A percentile compares a stretch with the other conserved stretches of the same genome.
phyloP scores from a whole-genome alignment of 1,284 basidiomycete species.

The Tilletiopsis washingtonensis region DNA sequence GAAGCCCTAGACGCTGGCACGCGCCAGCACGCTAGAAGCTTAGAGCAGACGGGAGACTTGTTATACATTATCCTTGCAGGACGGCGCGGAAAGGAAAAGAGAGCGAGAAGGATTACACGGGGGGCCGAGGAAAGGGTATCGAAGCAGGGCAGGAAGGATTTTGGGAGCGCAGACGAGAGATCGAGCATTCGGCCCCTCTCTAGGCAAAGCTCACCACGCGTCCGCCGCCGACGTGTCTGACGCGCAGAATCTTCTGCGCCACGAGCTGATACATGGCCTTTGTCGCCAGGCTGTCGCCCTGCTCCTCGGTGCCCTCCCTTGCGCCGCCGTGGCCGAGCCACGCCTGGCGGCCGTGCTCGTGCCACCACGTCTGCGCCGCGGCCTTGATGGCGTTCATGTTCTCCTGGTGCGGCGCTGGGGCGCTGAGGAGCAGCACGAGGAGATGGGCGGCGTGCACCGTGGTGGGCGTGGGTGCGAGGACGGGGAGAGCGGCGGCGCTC shows the following conservation, averaged over 20 bases:
- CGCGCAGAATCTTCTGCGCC: slow-evolving; percentile 33
- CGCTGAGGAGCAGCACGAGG: slow-evolving; percentile 1
- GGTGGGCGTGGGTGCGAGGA: slow-evolving; percentile 3
- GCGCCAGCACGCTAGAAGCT: no score
- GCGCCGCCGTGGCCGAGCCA: not conserved
- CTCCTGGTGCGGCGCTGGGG: slow-evolving; percentile 3
- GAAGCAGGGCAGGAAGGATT: no score
- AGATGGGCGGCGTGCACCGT: slow-evolving; percentile 1
- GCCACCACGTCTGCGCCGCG: not conserved
- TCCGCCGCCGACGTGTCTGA: not conserved
- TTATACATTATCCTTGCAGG: no score
- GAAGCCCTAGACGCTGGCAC: no score
- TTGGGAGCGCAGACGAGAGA: no score
- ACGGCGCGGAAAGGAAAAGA: no score
- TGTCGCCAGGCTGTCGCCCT: slow-evolving; percentile 24
- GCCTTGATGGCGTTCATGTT: slow-evolving; percentile 10
- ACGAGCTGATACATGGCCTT: slow-evolving; percentile 41
- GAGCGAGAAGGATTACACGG: no score
- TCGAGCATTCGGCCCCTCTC: no score
- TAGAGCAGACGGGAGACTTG: no score
- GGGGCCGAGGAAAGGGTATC: no score
- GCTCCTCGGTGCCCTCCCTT: not conserved
- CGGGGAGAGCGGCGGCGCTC: slow-evolving; percentile 10
- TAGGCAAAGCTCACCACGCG: not conserved
- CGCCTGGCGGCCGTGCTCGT: not conserved